Base-by-base conservation (phyloP, 2,329 filamentous ascomycete species). In the Clarireedia sp. region DNA sequence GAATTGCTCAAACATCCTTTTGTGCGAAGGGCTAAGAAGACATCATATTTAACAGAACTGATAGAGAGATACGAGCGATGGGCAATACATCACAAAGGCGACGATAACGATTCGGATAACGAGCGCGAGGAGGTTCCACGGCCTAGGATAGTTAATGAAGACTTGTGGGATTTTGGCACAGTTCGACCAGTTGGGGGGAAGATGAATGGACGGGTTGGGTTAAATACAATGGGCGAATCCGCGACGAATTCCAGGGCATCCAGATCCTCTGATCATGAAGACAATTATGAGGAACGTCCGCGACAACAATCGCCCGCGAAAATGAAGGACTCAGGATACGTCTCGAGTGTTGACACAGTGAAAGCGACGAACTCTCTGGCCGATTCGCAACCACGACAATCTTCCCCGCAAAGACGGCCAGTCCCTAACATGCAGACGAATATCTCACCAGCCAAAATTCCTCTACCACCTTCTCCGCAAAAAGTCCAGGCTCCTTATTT, bases 101-200 rank as follows among this genome's bases (percentile, higher is more conserved):
- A 87, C 1, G 87, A 90, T 7, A 78, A 81, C 24, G 83, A 88
- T 21, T 77, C 75, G 8, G 76, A 80, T 38, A 78, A 81, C 47
- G 73, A 77, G 12, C 73, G 74, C 19, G 71, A 76, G 48, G 71
- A 76, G 55, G 66, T 72, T 46, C 65, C 69, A 51, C 65, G 70
- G 60, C 70, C 73, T n/a, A 72, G 76, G 60, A 74, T 73, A 17
- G 74, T 81, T 7, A 79, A 86, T 59, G 89, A 96, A 69, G 94
- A 97, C 69, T 82, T 97, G 68, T 99, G 94, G 94, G 94, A 99
- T 70, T 99, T 99, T 74, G 94, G 94, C 44, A 99, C 94, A 0
- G 89, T 99, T 51, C 81, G 91, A 55, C 85, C 95, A 5, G 84
- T 86, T n/a, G 81, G 80, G 33, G 82, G 85, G 53, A 79, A 82